Conservation (phyloP, 2,329 filamentous ascomycete genomes). For the Coleophoma eucalyptorum region DNA sequence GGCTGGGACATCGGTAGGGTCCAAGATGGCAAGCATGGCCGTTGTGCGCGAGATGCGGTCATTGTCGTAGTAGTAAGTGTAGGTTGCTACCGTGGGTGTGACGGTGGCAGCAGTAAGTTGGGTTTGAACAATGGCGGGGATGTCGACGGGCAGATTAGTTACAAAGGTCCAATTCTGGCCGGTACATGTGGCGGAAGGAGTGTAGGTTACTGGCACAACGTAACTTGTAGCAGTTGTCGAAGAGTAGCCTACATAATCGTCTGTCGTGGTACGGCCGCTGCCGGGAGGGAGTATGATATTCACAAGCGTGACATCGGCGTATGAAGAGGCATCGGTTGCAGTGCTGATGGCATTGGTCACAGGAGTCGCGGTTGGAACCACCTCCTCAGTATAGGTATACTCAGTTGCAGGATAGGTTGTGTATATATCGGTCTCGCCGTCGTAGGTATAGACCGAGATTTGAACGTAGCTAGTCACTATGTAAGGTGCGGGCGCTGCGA, state of each 20-base stretch:
- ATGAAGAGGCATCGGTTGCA: conserved; percentile 3
- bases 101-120: conserved; percentile 1
- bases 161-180: conserved; percentile 12
- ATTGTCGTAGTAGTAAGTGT: conserved; percentile 3
- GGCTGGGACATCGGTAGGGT: conserved; percentile 9
- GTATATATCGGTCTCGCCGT: background rate
- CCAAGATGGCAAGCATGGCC: conserved; percentile 6
- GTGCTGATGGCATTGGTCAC: conserved; percentile 4
- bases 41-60: conserved; percentile 2
- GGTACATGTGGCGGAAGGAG: conserved; percentile 8
- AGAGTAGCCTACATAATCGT: background rate
- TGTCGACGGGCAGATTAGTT: conserved; percentile 11
- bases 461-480: conserved; percentile 14
- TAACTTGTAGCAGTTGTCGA: conserved; percentile 1
- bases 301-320: conserved; percentile 9
- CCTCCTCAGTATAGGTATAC: conserved; percentile 6
- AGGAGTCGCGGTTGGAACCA: conserved; percentile 4
- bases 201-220: conserved; percentile 12
- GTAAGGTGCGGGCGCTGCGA: conserved; percentile 13
- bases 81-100: conserved; percentile 5
- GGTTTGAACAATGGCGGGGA: conserved; percentile 7
- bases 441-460: conserved; percentile 11
- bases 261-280: background rate
- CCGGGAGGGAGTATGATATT: conserved; percentile 6
- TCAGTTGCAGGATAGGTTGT: conserved; percentile 1